Evolutionary conservation across 108 stramenopile species (phyloP).

Genomic region (Schizochytrium sp.): DNA sequence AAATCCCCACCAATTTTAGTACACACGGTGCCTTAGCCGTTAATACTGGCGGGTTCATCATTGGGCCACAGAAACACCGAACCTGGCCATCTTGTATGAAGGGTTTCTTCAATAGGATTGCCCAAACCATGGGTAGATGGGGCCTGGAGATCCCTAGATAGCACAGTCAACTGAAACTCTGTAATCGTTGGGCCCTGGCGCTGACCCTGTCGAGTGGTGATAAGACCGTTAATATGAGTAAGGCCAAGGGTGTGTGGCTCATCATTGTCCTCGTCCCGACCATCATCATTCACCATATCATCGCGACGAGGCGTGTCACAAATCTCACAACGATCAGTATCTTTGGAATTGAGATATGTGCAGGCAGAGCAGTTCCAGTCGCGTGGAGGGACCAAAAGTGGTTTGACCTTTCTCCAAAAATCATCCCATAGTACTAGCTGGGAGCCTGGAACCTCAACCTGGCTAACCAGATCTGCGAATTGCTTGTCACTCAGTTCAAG

Average conservation of each 20-base stretch:
- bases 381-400: not conserved
- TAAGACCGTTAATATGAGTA: constrained; percentile 34
- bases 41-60: constrained; percentile 35
- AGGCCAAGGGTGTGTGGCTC: constrained; percentile 26
- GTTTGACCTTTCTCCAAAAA: not conserved
- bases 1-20: not conserved
- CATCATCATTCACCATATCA: constrained; percentile 38
- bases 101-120: constrained; percentile 44
- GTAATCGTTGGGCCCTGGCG: constrained; percentile 32
- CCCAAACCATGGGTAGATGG: constrained; percentile 55
- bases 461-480: not conserved
- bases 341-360: constrained; percentile 18
- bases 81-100: constrained; percentile 56
- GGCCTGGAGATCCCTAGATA: constrained; percentile 49
- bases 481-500: constrained; percentile 4
- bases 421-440: constrained; percentile 18
- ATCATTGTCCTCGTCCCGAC: constrained; percentile 30
- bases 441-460: constrained; percentile 46
- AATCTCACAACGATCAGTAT: constrained; percentile 8
- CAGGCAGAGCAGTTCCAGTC: constrained; percentile 58
- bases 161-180: constrained; percentile 1
- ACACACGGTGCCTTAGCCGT: not conserved
- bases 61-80: constrained; percentile 58
- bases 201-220: constrained; percentile 23
- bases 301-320: not conserved